Evolutionary conservation across 1,284 basidiomycete genomes (phyloP).

Genomic region (Marasmius sp.): DNA sequence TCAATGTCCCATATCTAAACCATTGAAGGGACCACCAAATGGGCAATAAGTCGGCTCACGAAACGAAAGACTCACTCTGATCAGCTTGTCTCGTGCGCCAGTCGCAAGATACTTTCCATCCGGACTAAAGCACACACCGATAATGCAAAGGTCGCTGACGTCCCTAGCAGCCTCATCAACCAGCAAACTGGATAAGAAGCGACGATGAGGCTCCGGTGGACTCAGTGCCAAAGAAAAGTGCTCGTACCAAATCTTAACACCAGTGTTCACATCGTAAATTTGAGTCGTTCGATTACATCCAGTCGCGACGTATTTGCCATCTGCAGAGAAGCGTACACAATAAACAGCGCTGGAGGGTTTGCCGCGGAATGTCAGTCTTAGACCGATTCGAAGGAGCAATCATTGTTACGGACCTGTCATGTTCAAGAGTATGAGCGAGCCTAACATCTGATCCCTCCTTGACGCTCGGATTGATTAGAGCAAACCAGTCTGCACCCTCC

Average conservation of each 20-base stretch:
- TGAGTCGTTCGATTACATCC: conserved; percentile 80
- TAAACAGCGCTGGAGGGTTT: conserved; percentile 62
- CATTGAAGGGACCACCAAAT: conserved; percentile 5
- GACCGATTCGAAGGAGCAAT: neutral
- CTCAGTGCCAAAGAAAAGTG: too few species aligned
- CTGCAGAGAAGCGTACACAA: conserved; percentile 79
- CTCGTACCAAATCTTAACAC: too few species aligned
- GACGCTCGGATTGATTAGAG: conserved; percentile 79
- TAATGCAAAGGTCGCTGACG: conserved; percentile 78
- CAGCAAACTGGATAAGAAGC: conserved; percentile 51
- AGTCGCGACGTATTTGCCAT: conserved; percentile 77
- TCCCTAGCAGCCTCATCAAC: conserved; percentile 67
- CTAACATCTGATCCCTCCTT: conserved; percentile 78
- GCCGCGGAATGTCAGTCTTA: neutral
- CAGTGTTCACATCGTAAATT: too few species aligned
- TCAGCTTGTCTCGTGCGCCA: conserved; percentile 82
- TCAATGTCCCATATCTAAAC: conserved; percentile 86
- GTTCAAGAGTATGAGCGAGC: conserved; percentile 78
- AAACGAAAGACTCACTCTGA: conserved; percentile 55
- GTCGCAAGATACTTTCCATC: conserved; percentile 82
- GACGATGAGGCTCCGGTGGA: neutral
- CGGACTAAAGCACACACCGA: conserved; percentile 83
- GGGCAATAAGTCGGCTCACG: neutral
- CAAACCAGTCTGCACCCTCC: conserved; percentile 86
- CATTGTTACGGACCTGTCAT: conserved; percentile 78